Conservation (phyloP, 176 grass and related monocot species). For the Paspalum notatum region DNA sequence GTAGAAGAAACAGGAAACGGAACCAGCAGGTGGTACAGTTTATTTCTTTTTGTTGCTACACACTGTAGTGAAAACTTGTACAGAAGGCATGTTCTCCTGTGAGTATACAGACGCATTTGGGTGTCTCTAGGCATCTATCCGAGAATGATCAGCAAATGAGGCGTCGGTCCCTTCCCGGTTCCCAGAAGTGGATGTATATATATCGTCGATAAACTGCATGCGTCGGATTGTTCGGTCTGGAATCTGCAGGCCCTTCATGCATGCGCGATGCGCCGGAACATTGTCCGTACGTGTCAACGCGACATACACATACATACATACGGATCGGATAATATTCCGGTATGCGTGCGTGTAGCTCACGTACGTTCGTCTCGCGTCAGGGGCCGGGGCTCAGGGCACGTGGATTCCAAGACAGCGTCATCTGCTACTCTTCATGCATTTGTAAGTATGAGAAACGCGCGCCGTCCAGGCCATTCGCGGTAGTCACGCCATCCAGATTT, state of each 20-base stretch:
- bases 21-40: too few relatives aligned
- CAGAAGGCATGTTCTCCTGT: not conserved
- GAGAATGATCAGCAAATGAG: not conserved
- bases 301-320: too few relatives aligned
- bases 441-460: too few relatives aligned
- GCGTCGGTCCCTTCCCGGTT: not conserved
- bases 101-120: too few relatives aligned
- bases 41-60: not conserved
- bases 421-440: not conserved
- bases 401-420: slow-evolving; percentile 16
- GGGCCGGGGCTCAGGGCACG: slow-evolving; percentile 22
- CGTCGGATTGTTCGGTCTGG: not conserved
- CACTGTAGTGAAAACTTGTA: not conserved
- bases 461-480: too few relatives aligned
- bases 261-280: not conserved
- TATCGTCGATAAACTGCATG: not conserved
- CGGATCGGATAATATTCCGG: too few relatives aligned
- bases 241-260: not conserved
- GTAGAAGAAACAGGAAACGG: not conserved
- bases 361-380: slow-evolving; percentile 21
- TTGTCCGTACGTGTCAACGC: not conserved
- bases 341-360: not conserved
- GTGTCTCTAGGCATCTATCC: too few relatives aligned
- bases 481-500: too few relatives aligned
- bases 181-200: not conserved